Conservation (phyloP, 2,329 filamentous ascomycete species). For the Penicillium sp. region DNA sequence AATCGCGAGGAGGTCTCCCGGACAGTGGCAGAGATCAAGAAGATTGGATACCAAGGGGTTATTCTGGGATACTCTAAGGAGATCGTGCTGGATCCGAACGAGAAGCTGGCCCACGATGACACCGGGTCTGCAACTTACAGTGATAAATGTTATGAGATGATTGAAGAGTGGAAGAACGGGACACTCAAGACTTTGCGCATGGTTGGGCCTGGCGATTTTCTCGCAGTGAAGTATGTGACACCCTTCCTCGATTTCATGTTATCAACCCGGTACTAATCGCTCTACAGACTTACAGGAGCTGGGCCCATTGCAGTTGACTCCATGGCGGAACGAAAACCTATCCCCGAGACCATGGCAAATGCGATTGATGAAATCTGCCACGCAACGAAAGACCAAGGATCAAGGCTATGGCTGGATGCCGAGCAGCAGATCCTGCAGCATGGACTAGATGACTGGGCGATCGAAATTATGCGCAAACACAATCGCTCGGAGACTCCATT, state of each 20-base stretch:
- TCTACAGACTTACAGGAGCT: conserved; percentile 22
- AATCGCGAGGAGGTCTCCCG: conserved; percentile 66
- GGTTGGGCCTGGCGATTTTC: conserved; percentile 24
- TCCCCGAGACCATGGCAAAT: conserved; percentile 20
- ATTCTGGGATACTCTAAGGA: conserved; percentile 84
- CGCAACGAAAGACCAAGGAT: conserved; percentile 36
- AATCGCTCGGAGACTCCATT: conserved; percentile 37
- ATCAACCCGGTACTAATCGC: not conserved
- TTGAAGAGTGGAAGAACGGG: conserved; percentile 26
- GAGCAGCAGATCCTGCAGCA: conserved; percentile 50
- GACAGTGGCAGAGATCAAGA: conserved; percentile 67
- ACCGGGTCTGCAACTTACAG: conserved; percentile 15
- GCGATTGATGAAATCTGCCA: conserved; percentile 45
- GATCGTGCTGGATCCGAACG: conserved; percentile 66
- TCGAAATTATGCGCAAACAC: conserved; percentile 49
- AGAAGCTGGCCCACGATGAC: conserved; percentile 19
- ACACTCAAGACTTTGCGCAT: conserved; percentile 26
- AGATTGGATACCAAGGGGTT: conserved; percentile 78
- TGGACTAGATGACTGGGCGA: conserved; percentile 49
- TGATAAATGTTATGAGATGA: conserved; percentile 20
- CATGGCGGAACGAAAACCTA: conserved; percentile 18
- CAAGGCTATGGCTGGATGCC: conserved; percentile 50
- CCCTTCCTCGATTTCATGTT: too few species aligned
- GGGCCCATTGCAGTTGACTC: conserved; percentile 24
- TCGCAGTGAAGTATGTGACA: conserved; percentile 23